Evolutionary conservation across 306 rosid species (phyloP), one percentile per base, ranked within the genome.

Genomic region (Mimosa pudica): DNA sequence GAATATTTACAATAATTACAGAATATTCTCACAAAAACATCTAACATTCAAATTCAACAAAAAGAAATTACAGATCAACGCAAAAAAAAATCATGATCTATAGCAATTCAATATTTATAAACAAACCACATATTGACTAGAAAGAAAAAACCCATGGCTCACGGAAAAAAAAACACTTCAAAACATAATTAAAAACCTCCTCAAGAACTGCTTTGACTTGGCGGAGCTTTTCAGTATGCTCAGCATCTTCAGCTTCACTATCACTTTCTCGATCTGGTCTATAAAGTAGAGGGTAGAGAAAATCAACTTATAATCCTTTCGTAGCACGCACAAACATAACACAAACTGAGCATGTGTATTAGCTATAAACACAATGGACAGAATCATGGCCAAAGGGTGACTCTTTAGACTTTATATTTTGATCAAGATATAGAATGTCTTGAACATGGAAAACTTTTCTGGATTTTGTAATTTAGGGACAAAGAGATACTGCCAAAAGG

Each of bases 181-280:
- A 44, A 75, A 75, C 77, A 58, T 38, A 83, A 83, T 74, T n/a
- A 30, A 82, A 12, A 79, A 92, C 98, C 98, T 94, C 98, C 86
- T 94, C 98, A 20, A 94, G 98, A 76, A 94, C 97, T 41, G 98
- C 98, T 89, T 92, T 94, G 73, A 94, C 98, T 92, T 92, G 98
- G 64, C 97, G 98, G 81, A 94, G 97, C 89, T 91, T 94, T 87
- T 94, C 97, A 74, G 89, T 92, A 67, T 94, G 98, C 85, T 92
- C 98, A 71, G 85, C 83, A 83, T 86, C 92, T 87, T 94, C 98
- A 32, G 97, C 97, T 85, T 94, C 98, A 86, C 97, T 94, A 78
- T 94, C 98, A 85, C 98, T 94, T 86, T 89, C 97, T 76, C 97
- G 89, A 74, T 79, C 98, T 60, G 95, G 97, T 77, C 98, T 94